A percentile compares a stretch with the other conserved stretches of the same genome.
phyloP scores from a whole-genome alignment of 371 early-diverging fungal species.

The Nematocida sp. region DNA sequence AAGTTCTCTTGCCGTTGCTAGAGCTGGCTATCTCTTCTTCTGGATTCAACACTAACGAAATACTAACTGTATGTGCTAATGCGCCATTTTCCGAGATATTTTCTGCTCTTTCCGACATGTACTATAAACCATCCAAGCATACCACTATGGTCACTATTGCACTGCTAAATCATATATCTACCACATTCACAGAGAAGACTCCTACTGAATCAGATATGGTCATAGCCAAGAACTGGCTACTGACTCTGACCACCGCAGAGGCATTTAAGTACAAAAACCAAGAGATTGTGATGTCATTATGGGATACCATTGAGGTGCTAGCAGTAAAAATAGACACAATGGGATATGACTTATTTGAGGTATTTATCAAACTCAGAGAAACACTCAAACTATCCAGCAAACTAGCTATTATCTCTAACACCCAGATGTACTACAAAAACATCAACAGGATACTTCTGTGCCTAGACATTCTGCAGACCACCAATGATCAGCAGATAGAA shows the following conservation, averaged over 20 bases:
- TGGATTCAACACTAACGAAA: background rate
- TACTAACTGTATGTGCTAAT: background rate
- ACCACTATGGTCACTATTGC: background rate
- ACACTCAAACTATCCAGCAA: background rate
- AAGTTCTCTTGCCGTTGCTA: background rate
- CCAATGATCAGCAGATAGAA: background rate
- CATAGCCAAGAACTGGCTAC: background rate
- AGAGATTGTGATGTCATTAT: background rate
- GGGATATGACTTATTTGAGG: slow-evolving; percentile 38
- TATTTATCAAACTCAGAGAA: slow-evolving; percentile 42
- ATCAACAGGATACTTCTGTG: slow-evolving; percentile 46
- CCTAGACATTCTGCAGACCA: slow-evolving; percentile 17
- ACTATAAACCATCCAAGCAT: slow-evolving; percentile 33
- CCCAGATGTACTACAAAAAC: slow-evolving; percentile 36
- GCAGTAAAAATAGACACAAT: background rate
- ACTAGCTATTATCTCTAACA: slow-evolving; percentile 6
- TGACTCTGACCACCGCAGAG: background rate
- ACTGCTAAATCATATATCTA: slow-evolving; percentile 5
- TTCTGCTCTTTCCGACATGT: background rate
- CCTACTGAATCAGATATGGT: background rate
- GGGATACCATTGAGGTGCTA: slow-evolving; percentile 7
- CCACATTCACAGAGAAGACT: background rate
- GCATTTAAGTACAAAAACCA: slow-evolving; percentile 6
- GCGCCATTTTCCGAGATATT: background rate
- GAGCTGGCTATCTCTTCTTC: background rate